Evolutionary conservation across 805 yeast species (phyloP).

Genomic region (Wickerhamomyces subpelliculosus): DNA sequence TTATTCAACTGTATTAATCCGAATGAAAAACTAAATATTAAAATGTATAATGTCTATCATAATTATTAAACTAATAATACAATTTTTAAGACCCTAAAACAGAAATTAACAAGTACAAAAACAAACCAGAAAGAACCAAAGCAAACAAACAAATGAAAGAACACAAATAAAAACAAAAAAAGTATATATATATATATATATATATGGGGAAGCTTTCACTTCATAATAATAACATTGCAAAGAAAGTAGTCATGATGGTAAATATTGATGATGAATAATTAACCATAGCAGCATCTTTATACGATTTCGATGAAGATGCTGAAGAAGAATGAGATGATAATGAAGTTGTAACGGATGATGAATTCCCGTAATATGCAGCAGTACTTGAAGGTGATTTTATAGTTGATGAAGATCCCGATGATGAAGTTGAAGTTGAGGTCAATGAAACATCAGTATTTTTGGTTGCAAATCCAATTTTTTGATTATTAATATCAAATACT

Average conservation of each 20-base stretch:
- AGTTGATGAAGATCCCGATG: no score
- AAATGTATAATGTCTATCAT: no score
- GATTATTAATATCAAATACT: conserved; percentile 47
- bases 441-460: conserved; percentile 25
- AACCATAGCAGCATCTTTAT: background rate
- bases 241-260: background rate
- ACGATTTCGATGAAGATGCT: background rate
- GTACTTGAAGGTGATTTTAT: conserved; percentile 1
- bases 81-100: no score
- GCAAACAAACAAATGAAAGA: background rate
- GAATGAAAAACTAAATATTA: no score
- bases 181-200: background rate
- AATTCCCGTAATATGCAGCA: background rate
- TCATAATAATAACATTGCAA: background rate
- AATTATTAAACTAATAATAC: no score
- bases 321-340: conserved; percentile 1
- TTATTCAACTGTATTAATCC: no score
- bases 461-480: conserved; percentile 47
- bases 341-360: background rate
- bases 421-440: conserved; percentile 15
- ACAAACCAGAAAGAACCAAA: no score
- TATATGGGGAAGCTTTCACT: background rate
- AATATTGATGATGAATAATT: conserved; percentile 1
- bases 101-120: no score
- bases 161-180: background rate